These are phyloP conservation scores for Aspergillus mulundensis DNA, from an alignment of 495 filamentous ascomycete genomes.

Conservation along the genomic window DNA sequence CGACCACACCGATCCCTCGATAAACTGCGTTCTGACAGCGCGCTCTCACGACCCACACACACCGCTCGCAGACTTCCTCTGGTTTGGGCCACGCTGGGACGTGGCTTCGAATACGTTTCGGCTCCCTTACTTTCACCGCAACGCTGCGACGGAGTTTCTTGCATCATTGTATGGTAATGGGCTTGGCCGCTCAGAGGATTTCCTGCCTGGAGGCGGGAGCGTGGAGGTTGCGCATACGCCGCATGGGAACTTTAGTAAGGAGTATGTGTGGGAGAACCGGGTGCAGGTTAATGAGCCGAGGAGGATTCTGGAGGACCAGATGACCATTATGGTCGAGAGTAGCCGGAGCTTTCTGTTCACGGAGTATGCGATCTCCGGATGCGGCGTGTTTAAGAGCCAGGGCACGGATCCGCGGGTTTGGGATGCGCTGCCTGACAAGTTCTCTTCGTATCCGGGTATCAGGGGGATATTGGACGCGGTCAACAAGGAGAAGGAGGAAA, in stretches of 20 bases:
- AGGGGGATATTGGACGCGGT: slow-evolving; percentile 29
- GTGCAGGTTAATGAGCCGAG: slow-evolving; percentile 38
- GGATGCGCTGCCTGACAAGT: slow-evolving; percentile 39
- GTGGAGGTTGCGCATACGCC: slow-evolving; percentile 41
- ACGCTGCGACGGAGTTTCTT: slow-evolving; percentile 40
- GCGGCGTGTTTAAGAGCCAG: slow-evolving; percentile 32
- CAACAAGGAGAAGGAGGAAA: slow-evolving; percentile 31
- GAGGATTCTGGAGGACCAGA: slow-evolving; percentile 34
- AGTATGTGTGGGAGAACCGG: slow-evolving; percentile 39
- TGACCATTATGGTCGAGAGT: slow-evolving; percentile 40
- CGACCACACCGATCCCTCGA: slow-evolving; percentile 40
- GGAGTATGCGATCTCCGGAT: slow-evolving; percentile 35
- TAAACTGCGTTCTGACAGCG: slow-evolving; percentile 39
- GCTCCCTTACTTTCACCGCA: slow-evolving; percentile 42
- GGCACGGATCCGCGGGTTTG: slow-evolving; percentile 41
- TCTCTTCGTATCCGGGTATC: slow-evolving; percentile 35
- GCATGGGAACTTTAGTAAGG: slow-evolving; percentile 39
- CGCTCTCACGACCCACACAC: slow-evolving; percentile 35
- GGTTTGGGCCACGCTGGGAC: slow-evolving; percentile 43
- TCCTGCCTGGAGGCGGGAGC: slow-evolving; percentile 39
- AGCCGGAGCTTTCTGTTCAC: slow-evolving; percentile 40
- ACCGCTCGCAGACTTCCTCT: slow-evolving; percentile 38
- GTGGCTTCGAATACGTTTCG: slow-evolving; percentile 42
- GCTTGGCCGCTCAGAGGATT: slow-evolving; percentile 38
- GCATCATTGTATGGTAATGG: slow-evolving; percentile 39